phyloP scores from a whole-genome alignment of 495 filamentous ascomycete genomes.

The Neurospora africana region DNA sequence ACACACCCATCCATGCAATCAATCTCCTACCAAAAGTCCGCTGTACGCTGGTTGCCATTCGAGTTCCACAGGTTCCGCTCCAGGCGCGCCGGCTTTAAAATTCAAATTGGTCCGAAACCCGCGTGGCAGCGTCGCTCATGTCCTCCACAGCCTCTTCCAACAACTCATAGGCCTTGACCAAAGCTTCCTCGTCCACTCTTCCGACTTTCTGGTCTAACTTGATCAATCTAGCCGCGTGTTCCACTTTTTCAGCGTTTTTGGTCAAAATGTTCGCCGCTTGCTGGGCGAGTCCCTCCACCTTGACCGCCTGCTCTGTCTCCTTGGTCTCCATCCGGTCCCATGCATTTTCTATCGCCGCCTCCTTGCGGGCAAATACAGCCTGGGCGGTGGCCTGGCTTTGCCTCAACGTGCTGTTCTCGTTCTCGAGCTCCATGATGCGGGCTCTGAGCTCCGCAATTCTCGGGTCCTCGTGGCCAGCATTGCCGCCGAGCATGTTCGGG shows the following conservation, averaged over 20 bases:
- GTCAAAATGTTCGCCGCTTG: not conserved
- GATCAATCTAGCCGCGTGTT: not conserved
- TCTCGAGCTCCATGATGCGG: not conserved
- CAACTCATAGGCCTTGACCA: not conserved
- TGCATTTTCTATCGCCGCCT: not conserved
- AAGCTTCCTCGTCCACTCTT: not conserved
- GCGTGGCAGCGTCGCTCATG: not conserved
- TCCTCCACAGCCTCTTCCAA: not conserved
- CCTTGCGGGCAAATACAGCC: not conserved
- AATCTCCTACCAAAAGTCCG: not conserved
- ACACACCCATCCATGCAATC: not conserved
- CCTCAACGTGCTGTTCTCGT: not conserved
- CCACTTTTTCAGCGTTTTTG: not conserved
- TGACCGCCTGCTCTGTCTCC: not conserved
- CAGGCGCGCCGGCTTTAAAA: not conserved
- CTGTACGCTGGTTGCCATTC: not conserved
- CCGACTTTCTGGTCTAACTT: not conserved
- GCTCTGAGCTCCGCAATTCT: not conserved
- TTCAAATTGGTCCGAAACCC: not conserved
- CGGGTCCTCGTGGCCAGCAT: not conserved
- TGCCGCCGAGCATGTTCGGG: not conserved
- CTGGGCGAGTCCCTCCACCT: not conserved
- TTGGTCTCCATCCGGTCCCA: not conserved
- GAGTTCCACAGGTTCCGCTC: not conserved
- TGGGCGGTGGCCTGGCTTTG: too few species aligned